Base-by-base conservation (phyloP, 2,329 filamentous ascomycete species). In the Penicillium verrucosum region DNA sequence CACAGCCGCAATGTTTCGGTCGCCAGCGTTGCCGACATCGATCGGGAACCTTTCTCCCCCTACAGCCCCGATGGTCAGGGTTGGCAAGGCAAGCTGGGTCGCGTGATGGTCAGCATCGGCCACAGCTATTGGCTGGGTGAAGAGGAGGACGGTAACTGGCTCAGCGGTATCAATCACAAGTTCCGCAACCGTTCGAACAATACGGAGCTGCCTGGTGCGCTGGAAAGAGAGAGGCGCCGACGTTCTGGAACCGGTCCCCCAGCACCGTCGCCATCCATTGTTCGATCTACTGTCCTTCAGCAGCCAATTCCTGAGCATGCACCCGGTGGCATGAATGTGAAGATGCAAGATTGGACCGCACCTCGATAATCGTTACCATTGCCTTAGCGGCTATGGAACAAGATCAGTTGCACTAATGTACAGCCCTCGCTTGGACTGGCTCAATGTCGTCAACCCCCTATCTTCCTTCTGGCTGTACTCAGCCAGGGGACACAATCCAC, bases 111-210 rank as follows among this genome's bases (percentile, higher is more conserved):
- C 29, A 82, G 81, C 10, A 80, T 90, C 25, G 89, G 89, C 38
- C 84, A 83, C 62, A 81, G 81, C 56, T 97, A 95, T 77, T 97
- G 92, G 92, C 78, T 96, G 16, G 89, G 89, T 32, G 74, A 77
- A 59, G 84, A 84, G 59, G 77, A 84, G 52, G 76, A 84, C 55
- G 84, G 80, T 47, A 85, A 86, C 58, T 94, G 89, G 89, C 82
- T 87, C 67, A 80, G 82, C 45, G 82, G 81, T 10, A 78, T 86
- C 63, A 80, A 82, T 60, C 82, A 83, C 58, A 84, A 85, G 67
- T 85, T 89, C 72, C 83, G 80, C 65, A 76, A 70, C 64, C 76
- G 73, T 40, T 70, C 73, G 58, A 75, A 74, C 61, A 73, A 73
- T 38, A 75, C 72, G 11, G 77, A 78, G 43, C 63, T 72, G 7